A percentile compares a stretch with the other conserved stretches of the same genome.
phyloP scores from a whole-genome alignment of 805 yeast species.

The Candida silvatica region DNA sequence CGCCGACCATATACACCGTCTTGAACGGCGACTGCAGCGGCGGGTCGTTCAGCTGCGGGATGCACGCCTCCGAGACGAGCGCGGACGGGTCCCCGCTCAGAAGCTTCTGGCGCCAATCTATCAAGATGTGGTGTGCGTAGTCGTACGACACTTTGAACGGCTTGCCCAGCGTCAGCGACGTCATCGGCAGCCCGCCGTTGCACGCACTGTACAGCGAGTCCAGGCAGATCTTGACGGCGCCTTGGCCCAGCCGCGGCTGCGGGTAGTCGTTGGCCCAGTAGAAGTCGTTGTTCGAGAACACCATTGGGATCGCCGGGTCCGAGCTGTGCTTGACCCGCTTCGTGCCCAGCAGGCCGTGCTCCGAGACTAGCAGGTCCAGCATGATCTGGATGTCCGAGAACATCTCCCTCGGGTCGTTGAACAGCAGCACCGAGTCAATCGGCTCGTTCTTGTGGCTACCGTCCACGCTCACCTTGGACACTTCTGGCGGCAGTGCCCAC shows the following conservation, averaged over 20 bases:
- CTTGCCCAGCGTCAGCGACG: slow-evolving; percentile 65
- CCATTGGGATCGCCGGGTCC: slow-evolving; percentile 58
- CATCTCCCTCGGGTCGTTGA: slow-evolving; percentile 86
- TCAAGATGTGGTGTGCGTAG: slow-evolving; percentile 67
- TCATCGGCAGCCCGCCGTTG: slow-evolving; percentile 34
- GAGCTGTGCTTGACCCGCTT: slow-evolving; percentile 25
- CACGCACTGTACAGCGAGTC: slow-evolving; percentile 44
- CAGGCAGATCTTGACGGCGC: slow-evolving; percentile 64
- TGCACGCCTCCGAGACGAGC: slow-evolving; percentile 15
- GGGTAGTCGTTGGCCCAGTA: slow-evolving; percentile 80
- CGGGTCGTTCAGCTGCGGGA: slow-evolving; percentile 36
- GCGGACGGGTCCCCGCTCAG: slow-evolving; percentile 13
- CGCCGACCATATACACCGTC: slow-evolving; percentile 91
- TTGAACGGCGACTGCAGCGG: slow-evolving; percentile 37
- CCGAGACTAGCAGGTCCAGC: slow-evolving; percentile 58
- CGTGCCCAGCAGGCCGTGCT: slow-evolving; percentile 59
- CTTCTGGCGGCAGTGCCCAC: slow-evolving; percentile 29
- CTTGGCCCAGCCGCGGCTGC: slow-evolving; percentile 84
- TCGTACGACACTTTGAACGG: slow-evolving; percentile 76
- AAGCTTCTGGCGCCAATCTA: slow-evolving; percentile 39
- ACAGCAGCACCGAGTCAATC: slow-evolving; percentile 72
- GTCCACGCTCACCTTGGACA: slow-evolving; percentile 18
- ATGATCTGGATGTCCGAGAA: slow-evolving; percentile 78
- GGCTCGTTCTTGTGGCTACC: slow-evolving; percentile 24
- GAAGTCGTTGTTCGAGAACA: slow-evolving; percentile 77